Evolutionary conservation across 148 eudicot genomes (phyloP).

Genomic region (Cornus controversa): DNA sequence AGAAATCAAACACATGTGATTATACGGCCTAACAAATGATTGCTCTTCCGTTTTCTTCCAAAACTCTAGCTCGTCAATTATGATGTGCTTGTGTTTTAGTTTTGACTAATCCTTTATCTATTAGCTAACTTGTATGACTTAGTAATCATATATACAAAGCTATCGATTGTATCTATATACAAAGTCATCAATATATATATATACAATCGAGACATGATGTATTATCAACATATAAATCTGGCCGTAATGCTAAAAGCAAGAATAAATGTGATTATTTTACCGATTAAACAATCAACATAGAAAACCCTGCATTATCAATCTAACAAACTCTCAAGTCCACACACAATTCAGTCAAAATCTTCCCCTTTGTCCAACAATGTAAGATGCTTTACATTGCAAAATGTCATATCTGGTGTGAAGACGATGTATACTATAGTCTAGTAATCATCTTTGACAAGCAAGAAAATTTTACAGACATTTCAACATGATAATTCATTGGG

Average conservation of each 20-base stretch:
- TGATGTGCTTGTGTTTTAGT: neutral
- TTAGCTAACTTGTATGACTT: neutral
- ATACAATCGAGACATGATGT: neutral
- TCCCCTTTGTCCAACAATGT: too few relatives aligned
- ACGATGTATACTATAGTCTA: neutral
- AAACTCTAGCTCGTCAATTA: neutral
- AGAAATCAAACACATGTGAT: neutral
- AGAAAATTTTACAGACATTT: too few relatives aligned
- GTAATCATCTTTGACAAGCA: too few relatives aligned
- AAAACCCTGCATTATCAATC: too few relatives aligned
- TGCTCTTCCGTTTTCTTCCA: neutral
- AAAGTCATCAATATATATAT: too few relatives aligned
- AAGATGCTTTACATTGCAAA: neutral
- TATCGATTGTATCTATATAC: too few relatives aligned
- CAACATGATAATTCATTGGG: too few relatives aligned
- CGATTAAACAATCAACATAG: too few relatives aligned
- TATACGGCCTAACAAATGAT: neutral
- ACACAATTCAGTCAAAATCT: too few relatives aligned
- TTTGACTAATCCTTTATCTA: slow-evolving; percentile 4
- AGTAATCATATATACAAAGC: neutral
- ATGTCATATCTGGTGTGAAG: neutral
- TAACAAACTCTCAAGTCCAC: too few relatives aligned
- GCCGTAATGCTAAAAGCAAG: too few relatives aligned
- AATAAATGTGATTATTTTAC: too few relatives aligned
- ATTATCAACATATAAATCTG: neutral